Evolutionary conservation across 768 basidiomycete genomes (phyloP).

Genomic region (Holtermannia corniformis): DNA sequence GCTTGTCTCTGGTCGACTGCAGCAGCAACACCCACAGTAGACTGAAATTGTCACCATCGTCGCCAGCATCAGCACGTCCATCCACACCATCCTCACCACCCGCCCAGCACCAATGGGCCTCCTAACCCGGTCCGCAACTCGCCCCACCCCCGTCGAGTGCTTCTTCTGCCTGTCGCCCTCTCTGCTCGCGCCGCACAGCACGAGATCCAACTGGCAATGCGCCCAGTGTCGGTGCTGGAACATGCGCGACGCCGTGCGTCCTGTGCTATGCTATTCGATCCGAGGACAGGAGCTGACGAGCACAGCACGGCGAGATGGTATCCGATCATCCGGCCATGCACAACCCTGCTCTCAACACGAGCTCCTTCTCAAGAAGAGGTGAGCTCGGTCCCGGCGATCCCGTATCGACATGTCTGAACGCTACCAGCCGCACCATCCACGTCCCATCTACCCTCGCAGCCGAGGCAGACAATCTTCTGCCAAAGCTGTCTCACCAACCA

Average conservation of each 20-base stretch:
- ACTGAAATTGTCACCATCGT: background rate
- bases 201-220: constrained; percentile 33
- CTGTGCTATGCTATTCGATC: background rate
- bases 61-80: too few species aligned
- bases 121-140: background rate
- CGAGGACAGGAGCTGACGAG: constrained; percentile 2
- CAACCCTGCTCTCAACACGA: constrained; percentile 54
- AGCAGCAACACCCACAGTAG: too few species aligned
- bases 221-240: constrained; percentile 32
- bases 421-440: constrained; percentile 22
- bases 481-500: constrained; percentile 88
- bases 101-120: background rate
- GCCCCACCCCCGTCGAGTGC: constrained; percentile 18
- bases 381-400: too few species aligned
- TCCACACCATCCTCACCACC: background rate
- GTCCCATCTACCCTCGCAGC: constrained; percentile 22
- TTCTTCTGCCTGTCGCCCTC: constrained; percentile 35
- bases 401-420: background rate
- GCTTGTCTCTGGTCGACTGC: too few species aligned
- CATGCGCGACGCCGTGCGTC: constrained; percentile 23
- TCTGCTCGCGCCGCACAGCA: constrained; percentile 20
- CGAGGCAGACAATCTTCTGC: too few species aligned
- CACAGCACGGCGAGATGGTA: constrained; percentile 57
- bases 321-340: constrained; percentile 86
- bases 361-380: constrained; percentile 29